Percentiles rank a stretch among this genome's conserved stretches.
Evolutionary conservation across 306 rosid genomes (phyloP).

Genomic region (Hippophae tibetana): DNA sequence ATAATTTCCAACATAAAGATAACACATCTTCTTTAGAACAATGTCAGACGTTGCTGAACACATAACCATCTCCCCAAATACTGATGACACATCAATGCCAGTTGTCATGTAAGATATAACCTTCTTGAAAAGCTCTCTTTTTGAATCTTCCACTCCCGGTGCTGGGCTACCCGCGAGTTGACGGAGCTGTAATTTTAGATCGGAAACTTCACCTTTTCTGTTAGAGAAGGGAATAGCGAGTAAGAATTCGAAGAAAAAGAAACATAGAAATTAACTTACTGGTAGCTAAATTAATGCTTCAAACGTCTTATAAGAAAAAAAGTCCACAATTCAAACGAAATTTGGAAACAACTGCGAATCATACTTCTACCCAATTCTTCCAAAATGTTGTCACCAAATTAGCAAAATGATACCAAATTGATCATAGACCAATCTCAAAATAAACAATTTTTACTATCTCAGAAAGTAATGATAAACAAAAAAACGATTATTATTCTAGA

Average conservation of each 20-base stretch:
- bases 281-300: not conserved
- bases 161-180: slow-evolving; percentile 98
- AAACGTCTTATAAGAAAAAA: not conserved
- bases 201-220: slow-evolving; percentile 98
- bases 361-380: not conserved
- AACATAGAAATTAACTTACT: not conserved
- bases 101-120: slow-evolving; percentile 96
- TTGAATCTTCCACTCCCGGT: slow-evolving; percentile 90
- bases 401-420: not conserved
- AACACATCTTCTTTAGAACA: slow-evolving; percentile 94
- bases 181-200: slow-evolving; percentile 87
- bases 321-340: too few relatives aligned
- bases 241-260: slow-evolving; percentile 1
- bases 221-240: slow-evolving; percentile 12
- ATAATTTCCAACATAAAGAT: slow-evolving; percentile 89
- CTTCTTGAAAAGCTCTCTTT: slow-evolving; percentile 96
- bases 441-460: not conserved
- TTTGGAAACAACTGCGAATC: not conserved
- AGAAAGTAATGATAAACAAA: not conserved
- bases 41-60: slow-evolving; percentile 92
- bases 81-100: slow-evolving; percentile 83
- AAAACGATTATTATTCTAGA: not conserved
- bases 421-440: not conserved
- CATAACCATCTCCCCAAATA: slow-evolving; percentile 99
- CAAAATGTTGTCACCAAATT: not conserved